Conservation (phyloP, 257 asterid genomes). For the Handroanthus guayacan region DNA sequence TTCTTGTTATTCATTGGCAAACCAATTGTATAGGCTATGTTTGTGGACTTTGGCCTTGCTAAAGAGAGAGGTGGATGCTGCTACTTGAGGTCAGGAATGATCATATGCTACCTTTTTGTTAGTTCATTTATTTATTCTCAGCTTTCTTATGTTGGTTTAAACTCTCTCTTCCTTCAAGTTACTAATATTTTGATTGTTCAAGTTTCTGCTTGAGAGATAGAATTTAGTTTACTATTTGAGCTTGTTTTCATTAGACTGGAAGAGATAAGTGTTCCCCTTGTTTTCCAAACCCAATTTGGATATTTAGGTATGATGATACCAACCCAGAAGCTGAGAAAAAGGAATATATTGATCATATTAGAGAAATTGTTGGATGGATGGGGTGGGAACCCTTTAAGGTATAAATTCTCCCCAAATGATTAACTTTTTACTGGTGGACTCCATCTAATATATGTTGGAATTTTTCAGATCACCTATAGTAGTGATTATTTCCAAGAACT, state of each 20-base stretch:
- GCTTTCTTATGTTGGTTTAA: background rate
- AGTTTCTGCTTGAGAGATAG: conserved; percentile 1
- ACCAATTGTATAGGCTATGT: conserved; percentile 80
- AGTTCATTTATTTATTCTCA: background rate
- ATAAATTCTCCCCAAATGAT: conserved; percentile 22
- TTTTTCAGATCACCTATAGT: conserved; percentile 80
- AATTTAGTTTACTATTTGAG: background rate
- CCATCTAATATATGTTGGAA: conserved; percentile 31
- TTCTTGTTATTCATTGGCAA: conserved; percentile 9
- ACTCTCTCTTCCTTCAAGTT: background rate
- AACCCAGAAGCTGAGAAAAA: conserved; percentile 98
- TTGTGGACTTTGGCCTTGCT: conserved; percentile 95
- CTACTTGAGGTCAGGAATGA: conserved; percentile 72
- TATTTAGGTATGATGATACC: conserved; percentile 84
- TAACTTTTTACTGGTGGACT: background rate
- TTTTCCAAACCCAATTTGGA: conserved; percentile 26
- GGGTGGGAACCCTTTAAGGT: conserved; percentile 99
- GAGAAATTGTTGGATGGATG: conserved; percentile 96
- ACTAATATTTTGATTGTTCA: background rate
- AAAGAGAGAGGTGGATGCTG: conserved; percentile 95
- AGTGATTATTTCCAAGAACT: conserved; percentile 95
- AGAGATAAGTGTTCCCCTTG: conserved; percentile 5
- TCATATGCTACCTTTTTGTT: conserved; percentile 15
- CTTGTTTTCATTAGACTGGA: background rate
- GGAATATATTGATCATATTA: conserved; percentile 89